phyloP scores from a whole-genome alignment of 371 early-diverging fungal genomes.

The Paramicrosporidium saccamoebae region DNA sequence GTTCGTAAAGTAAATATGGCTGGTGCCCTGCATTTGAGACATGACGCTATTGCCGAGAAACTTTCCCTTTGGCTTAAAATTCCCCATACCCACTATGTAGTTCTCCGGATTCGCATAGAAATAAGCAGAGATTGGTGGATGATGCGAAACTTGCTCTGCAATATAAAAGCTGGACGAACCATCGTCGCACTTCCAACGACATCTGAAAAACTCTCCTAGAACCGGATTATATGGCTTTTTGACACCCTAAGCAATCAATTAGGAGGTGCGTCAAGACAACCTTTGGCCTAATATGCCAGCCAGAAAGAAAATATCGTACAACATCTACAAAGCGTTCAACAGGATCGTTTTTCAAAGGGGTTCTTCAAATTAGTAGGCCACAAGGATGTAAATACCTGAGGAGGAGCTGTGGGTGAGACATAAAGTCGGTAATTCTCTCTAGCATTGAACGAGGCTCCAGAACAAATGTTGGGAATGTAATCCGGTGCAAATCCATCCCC shows the following conservation, averaged over 20 bases:
- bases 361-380: background rate
- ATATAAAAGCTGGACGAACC: conserved; percentile 36
- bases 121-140: conserved; percentile 69
- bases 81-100: conserved; percentile 38
- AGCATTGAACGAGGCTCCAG: conserved; percentile 77
- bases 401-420: conserved; percentile 64
- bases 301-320: conserved; percentile 65
- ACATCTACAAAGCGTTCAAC: conserved; percentile 50
- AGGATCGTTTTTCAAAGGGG: conserved; percentile 13
- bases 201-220: conserved; percentile 67
- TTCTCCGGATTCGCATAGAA: conserved; percentile 50
- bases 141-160: conserved; percentile 86
- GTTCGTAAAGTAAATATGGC: conserved; percentile 17
- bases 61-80: conserved; percentile 45
- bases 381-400: conserved; percentile 18
- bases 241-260: conserved; percentile 25
- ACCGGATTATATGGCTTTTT: conserved; percentile 91
- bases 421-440: conserved; percentile 77
- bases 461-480: conserved; percentile 83
- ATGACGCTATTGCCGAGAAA: conserved; percentile 77
- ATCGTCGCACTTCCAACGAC: conserved; percentile 29
- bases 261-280: conserved; percentile 7
- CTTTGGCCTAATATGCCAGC: conserved; percentile 82
- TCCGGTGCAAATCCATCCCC: conserved; percentile 50
- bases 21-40: conserved; percentile 47